These are phyloP conservation scores for Candida vaughaniae DNA, from an alignment of 805 yeast species.

Conservation along the genomic window DNA sequence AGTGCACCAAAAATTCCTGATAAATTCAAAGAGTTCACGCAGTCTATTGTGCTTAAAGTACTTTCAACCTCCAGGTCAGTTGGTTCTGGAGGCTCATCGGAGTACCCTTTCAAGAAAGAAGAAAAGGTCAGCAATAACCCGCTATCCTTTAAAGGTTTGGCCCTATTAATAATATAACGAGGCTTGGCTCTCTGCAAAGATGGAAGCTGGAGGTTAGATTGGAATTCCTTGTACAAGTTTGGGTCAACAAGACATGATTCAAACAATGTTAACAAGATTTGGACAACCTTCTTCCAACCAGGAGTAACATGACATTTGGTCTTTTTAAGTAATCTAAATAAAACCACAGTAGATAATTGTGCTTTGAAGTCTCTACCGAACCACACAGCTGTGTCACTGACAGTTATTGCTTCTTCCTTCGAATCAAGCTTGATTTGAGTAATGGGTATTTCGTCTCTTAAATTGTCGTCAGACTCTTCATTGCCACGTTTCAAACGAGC, in stretches of 20 bases:
- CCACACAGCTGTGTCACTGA: constrained; percentile 76
- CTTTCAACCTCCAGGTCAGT: constrained; percentile 89
- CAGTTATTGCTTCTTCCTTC: constrained; percentile 60
- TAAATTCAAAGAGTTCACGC: constrained; percentile 70
- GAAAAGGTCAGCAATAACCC: constrained; percentile 91
- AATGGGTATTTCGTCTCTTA: constrained; percentile 42
- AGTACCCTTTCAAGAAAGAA: constrained; percentile 82
- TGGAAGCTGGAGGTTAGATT: constrained; percentile 51
- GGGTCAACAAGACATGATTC: constrained; percentile 73
- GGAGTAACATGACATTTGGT: constrained; percentile 49
- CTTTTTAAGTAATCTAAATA: constrained; percentile 72
- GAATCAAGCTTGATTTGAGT: constrained; percentile 51
- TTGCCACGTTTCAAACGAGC: constrained; percentile 4
- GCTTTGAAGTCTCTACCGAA: constrained; percentile 92
- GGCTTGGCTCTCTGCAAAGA: constrained; percentile 64
- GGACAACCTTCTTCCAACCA: constrained; percentile 62
- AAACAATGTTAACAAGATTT: constrained; percentile 61
- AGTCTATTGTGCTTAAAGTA: constrained; percentile 78
- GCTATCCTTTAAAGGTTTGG: constrained; percentile 64
- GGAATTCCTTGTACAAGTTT: constrained; percentile 59
- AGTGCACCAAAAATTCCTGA: constrained; percentile 54
- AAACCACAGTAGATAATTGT: constrained; percentile 81
- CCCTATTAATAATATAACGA: constrained; percentile 59
- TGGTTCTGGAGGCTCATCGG: constrained; percentile 89
- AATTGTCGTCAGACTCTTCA: constrained; percentile 29